These are phyloP conservation scores for Hypoxylon lenormandii DNA, from an alignment of 495 filamentous ascomycete genomes.

Conservation along the genomic window DNA sequence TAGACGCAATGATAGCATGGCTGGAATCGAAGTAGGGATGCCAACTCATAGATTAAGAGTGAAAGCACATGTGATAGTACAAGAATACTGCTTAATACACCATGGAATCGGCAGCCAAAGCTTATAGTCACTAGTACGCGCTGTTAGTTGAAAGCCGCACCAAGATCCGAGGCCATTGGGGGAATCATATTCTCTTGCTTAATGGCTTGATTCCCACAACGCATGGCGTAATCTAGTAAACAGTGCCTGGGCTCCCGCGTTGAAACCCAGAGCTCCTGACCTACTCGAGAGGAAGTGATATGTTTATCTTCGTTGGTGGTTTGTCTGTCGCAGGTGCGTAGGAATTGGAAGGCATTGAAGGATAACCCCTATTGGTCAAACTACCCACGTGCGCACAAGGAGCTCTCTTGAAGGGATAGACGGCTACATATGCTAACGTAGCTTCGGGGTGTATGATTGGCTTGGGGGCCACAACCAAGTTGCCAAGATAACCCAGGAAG, in stretches of 20 bases:
- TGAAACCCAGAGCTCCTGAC: constrained; percentile 2
- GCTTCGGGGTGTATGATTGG: constrained; percentile 36
- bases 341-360: constrained; percentile 22
- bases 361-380: constrained; percentile 32
- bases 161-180: too few relatives aligned
- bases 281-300: constrained; percentile 4
- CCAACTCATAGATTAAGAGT: background rate
- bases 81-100: too few relatives aligned
- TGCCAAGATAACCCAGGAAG: constrained; percentile 19
- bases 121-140: too few relatives aligned
- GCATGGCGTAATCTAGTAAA: constrained; percentile 25
- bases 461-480: constrained; percentile 8
- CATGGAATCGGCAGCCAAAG: too few relatives aligned
- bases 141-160: too few relatives aligned
- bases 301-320: constrained; percentile 14
- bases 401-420: constrained; percentile 40
- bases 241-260: constrained; percentile 1
- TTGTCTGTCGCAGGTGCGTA: constrained; percentile 20
- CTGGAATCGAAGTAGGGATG: background rate
- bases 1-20: background rate
- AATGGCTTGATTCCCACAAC: constrained; percentile 14
- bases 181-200: background rate
- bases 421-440: constrained; percentile 15
- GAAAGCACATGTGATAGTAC: background rate
- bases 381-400: constrained; percentile 39